phyloP scores from a whole-genome alignment of 2,329 filamentous ascomycete species.

The Penicillium sclerotiorum region DNA sequence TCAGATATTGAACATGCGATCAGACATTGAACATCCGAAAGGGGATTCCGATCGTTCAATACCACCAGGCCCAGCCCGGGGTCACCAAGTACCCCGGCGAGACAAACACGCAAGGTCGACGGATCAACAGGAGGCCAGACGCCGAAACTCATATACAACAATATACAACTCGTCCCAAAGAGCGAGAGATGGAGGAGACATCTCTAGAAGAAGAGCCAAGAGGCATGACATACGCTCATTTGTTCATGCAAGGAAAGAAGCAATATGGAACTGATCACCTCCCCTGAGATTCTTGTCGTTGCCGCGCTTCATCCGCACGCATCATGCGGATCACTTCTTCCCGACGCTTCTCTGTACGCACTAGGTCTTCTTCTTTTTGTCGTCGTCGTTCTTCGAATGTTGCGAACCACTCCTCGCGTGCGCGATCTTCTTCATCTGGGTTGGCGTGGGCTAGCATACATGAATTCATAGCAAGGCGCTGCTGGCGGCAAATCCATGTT shows the following conservation, averaged over 20 bases:
- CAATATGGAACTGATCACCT: constrained; percentile 3
- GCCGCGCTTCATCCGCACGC: constrained; percentile 39
- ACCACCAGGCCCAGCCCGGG: too few species aligned
- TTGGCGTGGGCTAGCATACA: constrained; percentile 91
- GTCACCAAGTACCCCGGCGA: too few species aligned
- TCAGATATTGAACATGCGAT: too few species aligned
- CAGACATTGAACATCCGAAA: too few species aligned
- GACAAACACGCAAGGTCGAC: too few species aligned
- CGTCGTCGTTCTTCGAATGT: constrained; percentile 69
- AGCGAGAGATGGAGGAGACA: not conserved
- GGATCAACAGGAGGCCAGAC: too few species aligned
- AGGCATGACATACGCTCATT: not conserved
- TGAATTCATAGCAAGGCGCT: constrained; percentile 84
- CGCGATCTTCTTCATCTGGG: constrained; percentile 80
- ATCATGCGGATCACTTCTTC: constrained; percentile 46
- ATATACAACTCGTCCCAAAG: constrained; percentile 15
- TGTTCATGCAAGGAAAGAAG: not conserved
- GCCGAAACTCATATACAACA: constrained; percentile 22
- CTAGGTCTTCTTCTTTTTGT: constrained; percentile 66
- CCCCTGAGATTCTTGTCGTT: constrained; percentile 16
- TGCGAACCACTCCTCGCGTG: constrained; percentile 91
- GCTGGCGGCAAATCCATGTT: constrained; percentile 78
- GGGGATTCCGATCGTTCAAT: too few species aligned
- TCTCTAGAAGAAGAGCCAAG: not conserved
- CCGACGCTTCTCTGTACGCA: constrained; percentile 41